Evolutionary conservation across 768 basidiomycete genomes (phyloP), one percentile per base, ranked within the genome.

Genomic region (Chlorophyllum brunneum): DNA sequence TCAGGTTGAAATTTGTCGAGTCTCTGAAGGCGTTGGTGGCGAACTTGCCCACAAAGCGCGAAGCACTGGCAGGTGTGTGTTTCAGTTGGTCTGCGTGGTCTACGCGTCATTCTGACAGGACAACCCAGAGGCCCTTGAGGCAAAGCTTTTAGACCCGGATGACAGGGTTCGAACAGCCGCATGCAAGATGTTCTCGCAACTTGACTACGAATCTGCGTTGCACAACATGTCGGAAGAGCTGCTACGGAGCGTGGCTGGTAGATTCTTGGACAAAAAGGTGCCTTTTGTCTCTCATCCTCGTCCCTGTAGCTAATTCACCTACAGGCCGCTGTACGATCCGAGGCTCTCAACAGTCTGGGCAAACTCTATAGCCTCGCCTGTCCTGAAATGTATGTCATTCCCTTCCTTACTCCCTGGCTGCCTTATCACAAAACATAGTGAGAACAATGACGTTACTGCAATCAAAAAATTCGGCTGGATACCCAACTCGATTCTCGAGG

Each of bases 391-490:
- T 97, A 58, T 54, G 90, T 69, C 24, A 29, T 13, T n/a, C 10
- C 29, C n/a, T 37, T 18, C 45, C 26, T 16, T 54, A 58, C 16
- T 61, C 30, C 3, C 15, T 18, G 15, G 11, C 27, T 7, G 30
- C 23, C 3, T 39, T 24, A 20, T 22, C 49, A 37, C 37, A n/a
- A 15, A 22, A 34, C 38, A 4, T 43, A 98, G 95, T 56, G 93
- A 95, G 64, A 85, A 83, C 54, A 82, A 83, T 34, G 90, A 93
- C 48, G 68, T 77, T 2, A 72, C 79, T 1, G 92, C 92, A 1
- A 76, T 86, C 26, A 61, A 71, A 13, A 89, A 95, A 40, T 98
- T 98, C 61, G 83, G 82, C 0, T 99, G 97, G 97, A 98, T 99
- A 55, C 94, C 97, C 0, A 76, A 85, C 23, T 72, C 77, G 34